Evolutionary conservation across 2,329 filamentous ascomycete species (phyloP), one percentile per base, ranked within the genome.

Genomic region (Ophiobolus disseminans): DNA sequence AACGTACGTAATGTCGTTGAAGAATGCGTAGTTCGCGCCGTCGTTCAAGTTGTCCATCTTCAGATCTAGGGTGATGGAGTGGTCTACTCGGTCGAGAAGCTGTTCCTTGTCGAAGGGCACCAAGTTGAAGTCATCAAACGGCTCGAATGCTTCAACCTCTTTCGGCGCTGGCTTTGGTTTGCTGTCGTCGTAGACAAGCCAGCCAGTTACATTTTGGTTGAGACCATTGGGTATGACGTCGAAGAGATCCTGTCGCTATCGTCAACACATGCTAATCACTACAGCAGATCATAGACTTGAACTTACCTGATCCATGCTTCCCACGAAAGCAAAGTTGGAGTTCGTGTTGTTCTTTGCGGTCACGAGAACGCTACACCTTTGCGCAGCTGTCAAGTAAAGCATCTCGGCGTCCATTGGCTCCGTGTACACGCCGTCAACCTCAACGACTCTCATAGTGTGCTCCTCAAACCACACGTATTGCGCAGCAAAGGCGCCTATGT

Each of bases 1-100:
- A 3, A 82, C 81, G 69, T 92, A 96, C 22, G 88, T 90, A 55
- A 90, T 83, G 70, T 89, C 86, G 77, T 93, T 92, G 73, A 80
- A 79, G 64, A 78, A 79, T 16, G 78, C 78, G 49, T 90, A 90
- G 71, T 78, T 79, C 1, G 82, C 82, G 1, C 88, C 88, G 49
- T 91, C 81, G 17, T 78, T 79, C 9, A 91, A 79, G 52, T 87
- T 86, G 60, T 85, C 80, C 83, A 89, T 89, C 50, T 74, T 75
- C 57, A 80, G 49, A 26, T 79, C 72, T 6, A 94, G 78, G 34
- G 81, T 80, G 28, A 94, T 78, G 2, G 76, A 77, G 54, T 84
- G 80, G 69, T 88, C 84, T 0, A 89, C 86, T 6, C 84, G 75
- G 1, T 80, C 78, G 4, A 86, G 80, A 2, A 87, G 75, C 7